Evolutionary conservation across 306 rosid genomes (phyloP).

Genomic region (Citrullus amarus): DNA sequence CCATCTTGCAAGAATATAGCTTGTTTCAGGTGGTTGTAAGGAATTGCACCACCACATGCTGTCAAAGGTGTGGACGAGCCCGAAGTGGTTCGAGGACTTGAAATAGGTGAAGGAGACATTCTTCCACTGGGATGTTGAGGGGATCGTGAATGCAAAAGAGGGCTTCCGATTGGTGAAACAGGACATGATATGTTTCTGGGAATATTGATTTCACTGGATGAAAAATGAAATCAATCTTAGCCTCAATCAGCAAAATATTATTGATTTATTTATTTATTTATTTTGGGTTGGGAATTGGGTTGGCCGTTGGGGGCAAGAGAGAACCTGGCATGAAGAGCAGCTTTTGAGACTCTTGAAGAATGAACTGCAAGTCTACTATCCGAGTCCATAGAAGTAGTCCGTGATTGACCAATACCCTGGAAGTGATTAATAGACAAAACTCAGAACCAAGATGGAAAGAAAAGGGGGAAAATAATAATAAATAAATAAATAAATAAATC

Average conservation of each 20-base stretch:
- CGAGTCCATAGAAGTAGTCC: slow-evolving; percentile 56
- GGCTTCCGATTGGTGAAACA: slow-evolving; percentile 97
- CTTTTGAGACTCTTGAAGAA: slow-evolving; percentile 79
- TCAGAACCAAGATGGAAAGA: slow-evolving; percentile 13
- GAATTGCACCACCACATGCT: slow-evolving; percentile 65
- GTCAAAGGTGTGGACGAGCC: slow-evolving; percentile 92
- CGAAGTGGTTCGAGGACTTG: slow-evolving; percentile 86
- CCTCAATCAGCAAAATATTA: background rate
- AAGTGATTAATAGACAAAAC: slow-evolving; percentile 18
- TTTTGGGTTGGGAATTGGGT: background rate
- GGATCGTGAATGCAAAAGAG: slow-evolving; percentile 82
- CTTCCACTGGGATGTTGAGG: slow-evolving; percentile 80
- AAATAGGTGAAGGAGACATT: slow-evolving; percentile 95
- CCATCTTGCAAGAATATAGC: slow-evolving; percentile 62
- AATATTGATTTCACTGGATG: slow-evolving; percentile 66
- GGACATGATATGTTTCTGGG: slow-evolving; percentile 90
- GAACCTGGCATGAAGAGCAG: slow-evolving; percentile 55
- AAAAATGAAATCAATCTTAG: slow-evolving; percentile 22
- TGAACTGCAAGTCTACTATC: slow-evolving; percentile 75
- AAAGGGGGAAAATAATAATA: background rate
- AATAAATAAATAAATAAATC: no score
- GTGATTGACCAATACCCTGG: slow-evolving; percentile 66
- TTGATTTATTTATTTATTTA: no score
- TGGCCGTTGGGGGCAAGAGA: background rate
- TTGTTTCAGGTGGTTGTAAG: slow-evolving; percentile 54